Evolutionary conservation across 2,329 filamentous ascomycete species (phyloP).

Genomic region (Neonectria sp.): DNA sequence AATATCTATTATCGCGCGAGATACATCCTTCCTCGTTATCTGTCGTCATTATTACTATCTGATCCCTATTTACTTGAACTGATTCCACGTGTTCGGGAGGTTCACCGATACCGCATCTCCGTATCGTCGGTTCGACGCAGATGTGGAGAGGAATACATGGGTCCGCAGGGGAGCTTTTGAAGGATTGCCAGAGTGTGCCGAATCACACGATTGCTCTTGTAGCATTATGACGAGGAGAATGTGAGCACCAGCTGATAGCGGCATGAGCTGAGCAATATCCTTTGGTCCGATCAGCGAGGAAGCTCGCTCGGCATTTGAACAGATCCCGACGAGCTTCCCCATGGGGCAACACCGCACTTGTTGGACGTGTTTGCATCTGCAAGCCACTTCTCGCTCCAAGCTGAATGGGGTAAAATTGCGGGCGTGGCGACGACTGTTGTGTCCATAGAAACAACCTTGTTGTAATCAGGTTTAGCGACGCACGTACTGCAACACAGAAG

Average conservation of each 20-base stretch:
- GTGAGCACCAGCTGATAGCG: background rate
- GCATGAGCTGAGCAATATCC: background rate
- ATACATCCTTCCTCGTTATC: background rate
- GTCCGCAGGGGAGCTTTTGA: background rate
- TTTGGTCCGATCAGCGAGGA: background rate
- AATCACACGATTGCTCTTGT: background rate
- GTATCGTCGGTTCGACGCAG: background rate
- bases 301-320: background rate
- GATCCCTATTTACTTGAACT: background rate
- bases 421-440: background rate
- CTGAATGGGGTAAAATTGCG: background rate
- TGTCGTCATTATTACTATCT: background rate
- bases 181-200: background rate
- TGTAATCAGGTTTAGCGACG: too few species aligned
- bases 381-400: background rate
- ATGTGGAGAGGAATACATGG: background rate
- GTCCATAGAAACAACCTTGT: background rate
- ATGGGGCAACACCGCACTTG: constrained; percentile 11
- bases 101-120: background rate
- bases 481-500: background rate
- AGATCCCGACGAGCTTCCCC: constrained; percentile 20
- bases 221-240: background rate
- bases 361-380: constrained; percentile 4
- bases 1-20: background rate
- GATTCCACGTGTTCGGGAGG: background rate